Evolutionary conservation across 1,284 basidiomycete species (phyloP).

Genomic region (Sanghuangporus sanghuang): DNA sequence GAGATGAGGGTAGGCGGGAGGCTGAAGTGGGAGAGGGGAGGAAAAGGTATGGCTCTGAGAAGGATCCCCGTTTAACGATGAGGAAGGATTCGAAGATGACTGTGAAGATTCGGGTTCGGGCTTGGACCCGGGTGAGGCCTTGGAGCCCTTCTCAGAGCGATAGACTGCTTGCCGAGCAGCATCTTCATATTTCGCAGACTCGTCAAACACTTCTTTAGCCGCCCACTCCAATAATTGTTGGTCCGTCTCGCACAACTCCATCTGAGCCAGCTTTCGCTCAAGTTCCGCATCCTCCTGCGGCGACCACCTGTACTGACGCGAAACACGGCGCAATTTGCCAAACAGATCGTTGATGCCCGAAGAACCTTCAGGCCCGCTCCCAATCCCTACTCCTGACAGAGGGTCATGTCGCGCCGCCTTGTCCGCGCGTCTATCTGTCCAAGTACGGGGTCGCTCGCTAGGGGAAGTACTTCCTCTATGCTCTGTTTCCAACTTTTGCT

Average conservation of each 20-base stretch:
- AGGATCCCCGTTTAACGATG: not conserved
- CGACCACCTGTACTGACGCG: conserved; percentile 45
- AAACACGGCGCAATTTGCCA: conserved; percentile 43
- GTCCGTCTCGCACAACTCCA: conserved; percentile 67
- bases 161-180: conserved; percentile 36
- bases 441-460: not conserved
- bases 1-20: conserved; percentile 66
- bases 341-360: conserved; percentile 35
- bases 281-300: conserved; percentile 45
- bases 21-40: conserved; percentile 35
- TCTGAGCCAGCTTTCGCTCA: conserved; percentile 71
- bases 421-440: conserved; percentile 19
- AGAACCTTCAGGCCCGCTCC: conserved; percentile 20
- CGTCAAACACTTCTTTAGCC: conserved; percentile 61
- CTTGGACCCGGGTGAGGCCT: not conserved
- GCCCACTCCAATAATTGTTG: conserved; percentile 76
- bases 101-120: not conserved
- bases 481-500: conserved; percentile 21
- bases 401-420: conserved; percentile 18
- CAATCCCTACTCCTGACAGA: conserved; percentile 22
- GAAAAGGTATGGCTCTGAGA: not conserved
- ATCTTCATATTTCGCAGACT: conserved; percentile 44
- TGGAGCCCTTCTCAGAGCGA: conserved; percentile 20
- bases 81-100: too few species aligned
- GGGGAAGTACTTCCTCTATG: not conserved